Evolutionary conservation across 148 eudicot genomes (phyloP), one percentile per base, ranked within the genome.

Genomic region (Agrostemma githago): DNA sequence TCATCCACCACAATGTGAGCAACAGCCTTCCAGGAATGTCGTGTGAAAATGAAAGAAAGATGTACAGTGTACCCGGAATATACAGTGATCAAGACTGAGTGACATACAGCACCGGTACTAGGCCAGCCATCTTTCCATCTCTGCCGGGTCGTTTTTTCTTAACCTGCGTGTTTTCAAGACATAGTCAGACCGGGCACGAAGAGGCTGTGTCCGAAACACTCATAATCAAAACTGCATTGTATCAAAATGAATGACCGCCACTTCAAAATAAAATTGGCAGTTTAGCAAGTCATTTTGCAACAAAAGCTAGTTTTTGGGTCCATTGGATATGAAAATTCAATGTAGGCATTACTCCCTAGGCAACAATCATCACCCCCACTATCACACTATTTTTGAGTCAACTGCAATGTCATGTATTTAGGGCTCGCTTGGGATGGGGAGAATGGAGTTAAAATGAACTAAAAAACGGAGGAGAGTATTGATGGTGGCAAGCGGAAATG

Each of bases 111-210:
- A 93, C 98, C 6, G 98, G 98, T 57, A 93, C 98, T 19, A 93
- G 85, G 59, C 98, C 98, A 37, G 93, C 98, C 90, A 85, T 73
- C 84, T 89, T 93, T 41, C 93, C 98, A 80, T 92, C 98, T 74
- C 92, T 85, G n/a, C 93, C 96, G 5, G 98, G 93, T 3, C 93
- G 96, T 72, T 90, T 90, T 76, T 93, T 93, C 87, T 85, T 90
- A 26, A 93, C 98, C 98, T 93, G 85, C 79, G 79, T 78, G 68
- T 39, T 72, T 8, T 41, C 20, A 4, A 48, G 41, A 14, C 20
- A 17, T 12, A 48, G 57, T 48, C 63, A 72, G 21, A 41, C 56
- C 9, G 8, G 14, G 56, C 56, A 51, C 56, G 3, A 51, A 11
- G 16, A 51, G 56, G 56, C 15, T 2, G 14, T 51, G 56, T 51